phyloP scores from a whole-genome alignment of 257 asterid species.

The Salvia rosmarinus region DNA sequence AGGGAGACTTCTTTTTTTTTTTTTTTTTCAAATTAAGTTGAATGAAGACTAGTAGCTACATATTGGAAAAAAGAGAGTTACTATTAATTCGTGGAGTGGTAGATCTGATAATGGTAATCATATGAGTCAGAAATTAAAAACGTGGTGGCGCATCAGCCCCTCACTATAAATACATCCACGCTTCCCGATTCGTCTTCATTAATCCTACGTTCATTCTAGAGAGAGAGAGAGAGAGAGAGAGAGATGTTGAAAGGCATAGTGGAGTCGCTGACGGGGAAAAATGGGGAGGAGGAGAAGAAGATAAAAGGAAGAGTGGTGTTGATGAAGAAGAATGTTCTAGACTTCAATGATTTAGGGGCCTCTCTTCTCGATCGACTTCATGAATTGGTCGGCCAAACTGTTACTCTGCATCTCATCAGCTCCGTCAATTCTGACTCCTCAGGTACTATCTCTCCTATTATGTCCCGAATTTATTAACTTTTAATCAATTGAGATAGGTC shows the following conservation, averaged over 20 bases:
- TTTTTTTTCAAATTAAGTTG: too few species aligned
- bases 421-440: slow-evolving; percentile 12
- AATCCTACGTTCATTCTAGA: not conserved
- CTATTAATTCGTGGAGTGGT: too few species aligned
- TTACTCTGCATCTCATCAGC: slow-evolving; percentile 55
- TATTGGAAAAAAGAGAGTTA: too few species aligned
- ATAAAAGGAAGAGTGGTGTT: slow-evolving; percentile 57
- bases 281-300: slow-evolving; percentile 5
- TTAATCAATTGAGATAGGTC: too few species aligned
- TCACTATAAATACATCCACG: not conserved
- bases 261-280: slow-evolving; percentile 12
- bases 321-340: slow-evolving; percentile 63
- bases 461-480: too few species aligned
- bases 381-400: slow-evolving; percentile 52
- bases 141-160: not conserved
- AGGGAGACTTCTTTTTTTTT: too few species aligned
- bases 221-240: slow-evolving; percentile 25
- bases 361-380: slow-evolving; percentile 49
- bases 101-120: too few species aligned
- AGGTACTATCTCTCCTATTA: slow-evolving; percentile 18
- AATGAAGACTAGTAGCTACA: too few species aligned
- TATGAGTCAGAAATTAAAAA: not conserved
- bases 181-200: not conserved
- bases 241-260: slow-evolving; percentile 36
- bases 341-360: slow-evolving; percentile 48